Evolutionary conservation across 73 alveolate genomes (phyloP).

Genomic region (Paramecium bursaria): DNA sequence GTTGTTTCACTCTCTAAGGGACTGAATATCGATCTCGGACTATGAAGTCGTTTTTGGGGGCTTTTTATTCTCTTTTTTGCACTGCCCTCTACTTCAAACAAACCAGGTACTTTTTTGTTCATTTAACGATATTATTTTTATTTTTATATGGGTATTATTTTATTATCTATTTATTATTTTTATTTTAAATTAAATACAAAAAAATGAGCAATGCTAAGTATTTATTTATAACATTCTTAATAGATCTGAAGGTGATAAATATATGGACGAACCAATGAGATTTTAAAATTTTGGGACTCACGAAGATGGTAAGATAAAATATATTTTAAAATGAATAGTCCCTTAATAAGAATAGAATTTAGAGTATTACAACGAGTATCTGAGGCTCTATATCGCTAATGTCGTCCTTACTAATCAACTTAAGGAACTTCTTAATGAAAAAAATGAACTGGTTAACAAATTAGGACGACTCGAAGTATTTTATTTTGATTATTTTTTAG

Average conservation of each 20-base stretch:
- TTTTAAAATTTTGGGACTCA: conserved; percentile 25
- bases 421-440: conserved; percentile 69
- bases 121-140: not conserved
- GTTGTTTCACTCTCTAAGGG: not conserved
- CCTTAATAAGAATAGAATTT: conserved; percentile 63
- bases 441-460: conserved; percentile 68
- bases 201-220: conserved; percentile 64
- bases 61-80: conserved; percentile 32
- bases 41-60: conserved; percentile 21
- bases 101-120: conserved; percentile 38
- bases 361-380: conserved; percentile 63
- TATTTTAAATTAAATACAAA: not conserved
- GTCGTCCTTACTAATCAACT: conserved; percentile 65
- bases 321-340: conserved; percentile 32
- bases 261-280: conserved; percentile 51
- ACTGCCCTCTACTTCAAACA: conserved; percentile 39
- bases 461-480: conserved; percentile 63
- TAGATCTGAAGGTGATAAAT: conserved; percentile 60
- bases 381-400: conserved; percentile 65
- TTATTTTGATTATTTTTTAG: conserved; percentile 14
- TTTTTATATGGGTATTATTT: not conserved
- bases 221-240: not conserved
- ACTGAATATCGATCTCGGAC: not conserved
- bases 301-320: conserved; percentile 30
- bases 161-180: not conserved